These are phyloP conservation scores for Malus hybrid DNA, from an alignment of 331 rosid genomes.

Conservation along the genomic window DNA sequence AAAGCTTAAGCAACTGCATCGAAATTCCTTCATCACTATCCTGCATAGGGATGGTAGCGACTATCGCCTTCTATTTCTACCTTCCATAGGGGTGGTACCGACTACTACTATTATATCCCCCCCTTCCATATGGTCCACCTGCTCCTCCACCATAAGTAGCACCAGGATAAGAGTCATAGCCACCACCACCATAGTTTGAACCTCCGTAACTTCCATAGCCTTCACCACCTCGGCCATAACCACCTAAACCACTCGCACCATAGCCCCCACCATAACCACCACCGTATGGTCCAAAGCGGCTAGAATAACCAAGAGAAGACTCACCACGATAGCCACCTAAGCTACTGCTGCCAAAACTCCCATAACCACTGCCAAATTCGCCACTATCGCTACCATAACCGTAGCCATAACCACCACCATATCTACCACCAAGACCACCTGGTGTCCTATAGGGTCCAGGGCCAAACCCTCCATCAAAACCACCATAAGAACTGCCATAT, in stretches of 20 bases:
- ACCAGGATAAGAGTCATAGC: conserved; percentile 49
- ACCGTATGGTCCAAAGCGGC: conserved; percentile 51
- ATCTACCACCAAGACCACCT: conserved; percentile 39
- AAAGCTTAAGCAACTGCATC: conserved; percentile 37
- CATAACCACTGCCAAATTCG: conserved; percentile 53
- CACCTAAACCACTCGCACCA: conserved; percentile 45
- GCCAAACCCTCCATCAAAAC: conserved; percentile 47
- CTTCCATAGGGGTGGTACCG: conserved; percentile 56
- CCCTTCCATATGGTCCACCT: conserved; percentile 58
- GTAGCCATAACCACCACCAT: conserved; percentile 51
- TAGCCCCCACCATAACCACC: conserved; percentile 50
- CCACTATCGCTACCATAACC: conserved; percentile 48
- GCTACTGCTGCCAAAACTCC: conserved; percentile 47
- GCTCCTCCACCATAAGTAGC: conserved; percentile 54
- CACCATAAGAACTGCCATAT: conserved; percentile 48
- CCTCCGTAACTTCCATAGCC: conserved; percentile 51
- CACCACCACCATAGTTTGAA: conserved; percentile 51
- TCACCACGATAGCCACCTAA: conserved; percentile 59
- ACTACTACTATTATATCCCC: conserved; percentile 61
- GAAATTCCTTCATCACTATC: conserved; percentile 33
- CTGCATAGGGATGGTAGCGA: conserved; percentile 22
- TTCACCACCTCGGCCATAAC: conserved; percentile 54
- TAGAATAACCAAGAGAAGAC: conserved; percentile 47
- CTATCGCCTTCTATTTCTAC: conserved; percentile 37
- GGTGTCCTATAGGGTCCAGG: conserved; percentile 58